These are phyloP conservation scores for Golubevia sp. DNA, from an alignment of 1,284 basidiomycete species.

Conservation along the genomic window DNA sequence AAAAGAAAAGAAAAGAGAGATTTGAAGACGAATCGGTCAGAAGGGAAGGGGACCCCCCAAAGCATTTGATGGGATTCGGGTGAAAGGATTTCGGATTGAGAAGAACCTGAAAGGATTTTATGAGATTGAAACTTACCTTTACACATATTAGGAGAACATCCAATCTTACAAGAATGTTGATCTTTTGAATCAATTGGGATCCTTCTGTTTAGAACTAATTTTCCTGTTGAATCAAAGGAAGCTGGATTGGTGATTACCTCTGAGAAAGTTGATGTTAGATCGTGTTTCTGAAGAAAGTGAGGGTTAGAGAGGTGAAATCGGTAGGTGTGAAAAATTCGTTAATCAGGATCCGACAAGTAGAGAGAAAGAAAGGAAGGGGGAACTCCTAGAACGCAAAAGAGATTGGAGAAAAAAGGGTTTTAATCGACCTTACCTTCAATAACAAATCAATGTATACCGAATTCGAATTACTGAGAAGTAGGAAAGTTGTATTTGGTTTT, in stretches of 20 bases:
- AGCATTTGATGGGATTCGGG: too few relatives aligned
- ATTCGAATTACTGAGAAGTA: slow-evolving; percentile 94
- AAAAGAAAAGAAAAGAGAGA: neutral
- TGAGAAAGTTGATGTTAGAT: slow-evolving; percentile 74
- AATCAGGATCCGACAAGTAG: too few relatives aligned
- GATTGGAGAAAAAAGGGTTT: neutral
- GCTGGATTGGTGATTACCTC: slow-evolving; percentile 94
- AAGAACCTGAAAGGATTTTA: too few relatives aligned
- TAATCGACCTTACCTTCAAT: slow-evolving; percentile 66
- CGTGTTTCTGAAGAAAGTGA: slow-evolving; percentile 65
- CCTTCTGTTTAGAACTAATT: slow-evolving; percentile 77
- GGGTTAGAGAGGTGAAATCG: neutral
- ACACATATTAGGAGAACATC: slow-evolving; percentile 97
- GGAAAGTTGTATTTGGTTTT: slow-evolving; percentile 74
- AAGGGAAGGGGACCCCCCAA: too few relatives aligned
- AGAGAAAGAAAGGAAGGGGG: neutral
- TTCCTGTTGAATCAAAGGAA: slow-evolving; percentile 74
- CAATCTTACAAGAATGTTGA: slow-evolving; percentile 83
- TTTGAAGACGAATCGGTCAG: too few relatives aligned
- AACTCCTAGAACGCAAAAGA: slow-evolving; percentile 9
- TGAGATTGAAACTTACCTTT: slow-evolving; percentile 70
- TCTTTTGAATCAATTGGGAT: slow-evolving; percentile 70
- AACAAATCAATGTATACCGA: slow-evolving; percentile 84
- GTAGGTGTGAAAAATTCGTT: neutral
- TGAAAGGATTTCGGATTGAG: too few relatives aligned